phyloP scores from a whole-genome alignment of 2,329 filamentous ascomycete genomes.

The Pseudophaeomoniella oleicola region DNA sequence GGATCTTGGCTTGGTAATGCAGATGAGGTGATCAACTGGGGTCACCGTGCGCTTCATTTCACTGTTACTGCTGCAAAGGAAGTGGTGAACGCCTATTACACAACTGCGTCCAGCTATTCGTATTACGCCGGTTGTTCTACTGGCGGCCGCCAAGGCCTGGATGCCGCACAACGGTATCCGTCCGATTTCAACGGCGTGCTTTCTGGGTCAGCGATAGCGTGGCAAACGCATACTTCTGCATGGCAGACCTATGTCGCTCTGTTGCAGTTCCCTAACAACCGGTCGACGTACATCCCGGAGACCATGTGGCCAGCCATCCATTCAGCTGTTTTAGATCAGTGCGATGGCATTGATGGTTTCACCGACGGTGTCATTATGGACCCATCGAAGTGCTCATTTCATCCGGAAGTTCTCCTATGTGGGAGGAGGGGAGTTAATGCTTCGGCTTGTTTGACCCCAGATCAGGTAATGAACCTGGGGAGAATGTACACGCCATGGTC shows the following conservation, averaged over 20 bases:
- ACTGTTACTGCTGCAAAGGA: conserved; percentile 33
- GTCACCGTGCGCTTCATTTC: conserved; percentile 31
- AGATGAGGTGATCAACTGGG: conserved; percentile 22
- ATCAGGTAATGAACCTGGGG: conserved; percentile 16
- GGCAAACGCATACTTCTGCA: conserved; percentile 31
- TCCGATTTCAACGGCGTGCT: conserved; percentile 44
- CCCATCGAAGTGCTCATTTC: conserved; percentile 29
- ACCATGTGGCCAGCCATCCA: conserved; percentile 17
- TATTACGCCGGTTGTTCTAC: conserved; percentile 13
- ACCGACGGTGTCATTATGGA: conserved; percentile 35
- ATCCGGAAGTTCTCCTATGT: conserved; percentile 10
- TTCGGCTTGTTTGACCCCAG: conserved; percentile 15
- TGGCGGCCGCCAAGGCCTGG: conserved; percentile 12
- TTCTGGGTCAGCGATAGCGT: conserved; percentile 37
- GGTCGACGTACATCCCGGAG: conserved; percentile 28
- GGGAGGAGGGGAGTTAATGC: neutral
- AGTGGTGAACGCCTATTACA: conserved; percentile 35
- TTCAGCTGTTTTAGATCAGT: conserved; percentile 30
- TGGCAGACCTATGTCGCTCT: conserved; percentile 30
- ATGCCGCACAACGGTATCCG: conserved; percentile 32
- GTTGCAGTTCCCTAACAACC: conserved; percentile 32
- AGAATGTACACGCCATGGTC: conserved; percentile 19
- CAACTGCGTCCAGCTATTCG: conserved; percentile 24
- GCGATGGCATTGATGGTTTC: conserved; percentile 35
- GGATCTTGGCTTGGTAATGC: conserved; percentile 23